Conservation (phyloP, 768 basidiomycete species). For the Myochromella boudieri region DNA sequence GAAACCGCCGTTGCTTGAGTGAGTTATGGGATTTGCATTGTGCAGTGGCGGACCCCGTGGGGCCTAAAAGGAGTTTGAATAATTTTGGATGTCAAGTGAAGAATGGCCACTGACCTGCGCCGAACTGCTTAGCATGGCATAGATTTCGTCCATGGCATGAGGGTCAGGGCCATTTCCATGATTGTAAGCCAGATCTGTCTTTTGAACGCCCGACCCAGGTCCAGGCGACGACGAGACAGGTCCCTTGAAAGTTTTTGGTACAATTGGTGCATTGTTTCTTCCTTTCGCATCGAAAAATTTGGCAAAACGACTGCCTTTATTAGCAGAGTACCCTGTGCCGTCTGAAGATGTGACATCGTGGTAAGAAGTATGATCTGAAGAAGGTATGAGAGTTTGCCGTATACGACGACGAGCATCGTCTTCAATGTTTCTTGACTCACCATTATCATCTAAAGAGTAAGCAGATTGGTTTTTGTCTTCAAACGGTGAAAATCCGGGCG, state of each 20-base stretch:
- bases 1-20: constrained; percentile 30
- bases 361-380: constrained; percentile 12
- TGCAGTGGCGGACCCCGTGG: constrained; percentile 29
- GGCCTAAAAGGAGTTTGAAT: constrained; percentile 19
- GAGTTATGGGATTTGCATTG: constrained; percentile 19
- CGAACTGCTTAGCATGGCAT: constrained; percentile 78
- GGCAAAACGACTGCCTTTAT: constrained; percentile 81
- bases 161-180: constrained; percentile 42
- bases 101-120: constrained; percentile 53
- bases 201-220: constrained; percentile 43
- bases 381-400: constrained; percentile 19
- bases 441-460: constrained; percentile 22
- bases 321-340: constrained; percentile 45
- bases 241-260: constrained; percentile 38
- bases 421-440: constrained; percentile 14
- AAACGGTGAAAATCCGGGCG: constrained; percentile 54
- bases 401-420: constrained; percentile 15
- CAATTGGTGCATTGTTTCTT: constrained; percentile 36
- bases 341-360: constrained; percentile 20
- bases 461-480: constrained; percentile 43
- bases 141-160: constrained; percentile 75
- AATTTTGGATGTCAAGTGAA: not conserved
- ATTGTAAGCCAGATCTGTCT: constrained; percentile 35
- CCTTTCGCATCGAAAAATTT: constrained; percentile 84
- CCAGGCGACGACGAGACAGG: constrained; percentile 46